phyloP scores from a whole-genome alignment of 1,284 basidiomycete genomes.

The Grifola frondosa region DNA sequence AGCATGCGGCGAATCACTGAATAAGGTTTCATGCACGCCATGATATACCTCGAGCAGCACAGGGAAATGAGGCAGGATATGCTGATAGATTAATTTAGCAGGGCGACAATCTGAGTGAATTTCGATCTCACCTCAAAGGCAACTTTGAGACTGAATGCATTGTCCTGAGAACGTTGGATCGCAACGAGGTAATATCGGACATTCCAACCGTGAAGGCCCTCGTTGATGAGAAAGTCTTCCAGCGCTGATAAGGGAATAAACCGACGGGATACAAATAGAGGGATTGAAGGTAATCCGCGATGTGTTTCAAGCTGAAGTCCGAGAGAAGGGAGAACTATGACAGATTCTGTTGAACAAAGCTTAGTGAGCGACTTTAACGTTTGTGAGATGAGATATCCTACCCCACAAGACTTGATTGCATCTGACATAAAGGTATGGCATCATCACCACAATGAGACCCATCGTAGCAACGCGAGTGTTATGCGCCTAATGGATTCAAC shows the following conservation, averaged over 20 bases:
- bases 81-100: slow-evolving; percentile 38
- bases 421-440: slow-evolving; percentile 29
- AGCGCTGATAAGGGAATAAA: slow-evolving; percentile 60
- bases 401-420: slow-evolving; percentile 54
- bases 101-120: background rate
- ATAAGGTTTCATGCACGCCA: slow-evolving; percentile 44
- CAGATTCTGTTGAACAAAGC: slow-evolving; percentile 51
- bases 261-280: slow-evolving; percentile 45
- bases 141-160: slow-evolving; percentile 40
- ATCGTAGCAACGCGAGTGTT: slow-evolving; percentile 3
- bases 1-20: slow-evolving; percentile 4
- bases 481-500: slow-evolving; percentile 1
- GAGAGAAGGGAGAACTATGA: slow-evolving; percentile 61
- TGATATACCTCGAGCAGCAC: slow-evolving; percentile 60
- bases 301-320: slow-evolving; percentile 74
- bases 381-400: slow-evolving; percentile 27
- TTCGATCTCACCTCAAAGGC: slow-evolving; percentile 52
- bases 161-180: slow-evolving; percentile 36
- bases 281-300: slow-evolving; percentile 48
- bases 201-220: slow-evolving; percentile 69
- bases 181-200: slow-evolving; percentile 66
- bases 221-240: slow-evolving; percentile 69
- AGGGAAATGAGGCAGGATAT: slow-evolving; percentile 60
- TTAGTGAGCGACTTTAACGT: background rate
- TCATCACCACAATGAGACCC: slow-evolving; percentile 6